Percentiles rank a stretch among this genome's conserved stretches.
Conservation (phyloP, 768 basidiomycete genomes). For the Leccinum fibrillosum region DNA sequence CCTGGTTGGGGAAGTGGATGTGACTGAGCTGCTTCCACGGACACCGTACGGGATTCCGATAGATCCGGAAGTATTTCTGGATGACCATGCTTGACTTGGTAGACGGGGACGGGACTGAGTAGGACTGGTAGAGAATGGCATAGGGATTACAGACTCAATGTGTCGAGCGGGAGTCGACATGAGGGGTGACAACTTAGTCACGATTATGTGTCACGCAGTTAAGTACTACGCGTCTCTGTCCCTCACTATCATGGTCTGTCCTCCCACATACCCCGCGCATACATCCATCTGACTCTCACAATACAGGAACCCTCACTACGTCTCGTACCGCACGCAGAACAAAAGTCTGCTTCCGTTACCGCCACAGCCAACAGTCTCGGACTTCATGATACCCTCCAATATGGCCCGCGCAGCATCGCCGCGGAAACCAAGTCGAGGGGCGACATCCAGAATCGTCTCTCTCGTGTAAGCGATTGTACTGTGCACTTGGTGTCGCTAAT, state of each 20-base stretch:
- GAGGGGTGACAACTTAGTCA: conserved; percentile 28
- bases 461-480: conserved; percentile 54
- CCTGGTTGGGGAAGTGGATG: conserved; percentile 37
- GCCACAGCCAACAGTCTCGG: conserved; percentile 75
- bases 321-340: conserved; percentile 53
- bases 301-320: conserved; percentile 50
- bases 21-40: conserved; percentile 32
- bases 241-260: conserved; percentile 21
- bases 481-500: background rate
- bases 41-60: conserved; percentile 38
- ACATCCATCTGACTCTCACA: background rate
- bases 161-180: conserved; percentile 54
- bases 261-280: background rate
- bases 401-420: conserved; percentile 81
- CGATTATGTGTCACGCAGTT: conserved; percentile 23
- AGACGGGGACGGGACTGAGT: conserved; percentile 41
- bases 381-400: conserved; percentile 82
- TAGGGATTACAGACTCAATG: conserved; percentile 64
- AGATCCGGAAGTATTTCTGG: conserved; percentile 29
- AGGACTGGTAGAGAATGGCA: conserved; percentile 45
- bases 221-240: conserved; percentile 20
- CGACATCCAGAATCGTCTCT: conserved; percentile 65
- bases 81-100: conserved; percentile 31
- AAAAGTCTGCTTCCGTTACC: conserved; percentile 61
- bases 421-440: conserved; percentile 64